These are phyloP conservation scores for Cucurbita moschata DNA, from an alignment of 306 rosid genomes.

Conservation along the genomic window DNA sequence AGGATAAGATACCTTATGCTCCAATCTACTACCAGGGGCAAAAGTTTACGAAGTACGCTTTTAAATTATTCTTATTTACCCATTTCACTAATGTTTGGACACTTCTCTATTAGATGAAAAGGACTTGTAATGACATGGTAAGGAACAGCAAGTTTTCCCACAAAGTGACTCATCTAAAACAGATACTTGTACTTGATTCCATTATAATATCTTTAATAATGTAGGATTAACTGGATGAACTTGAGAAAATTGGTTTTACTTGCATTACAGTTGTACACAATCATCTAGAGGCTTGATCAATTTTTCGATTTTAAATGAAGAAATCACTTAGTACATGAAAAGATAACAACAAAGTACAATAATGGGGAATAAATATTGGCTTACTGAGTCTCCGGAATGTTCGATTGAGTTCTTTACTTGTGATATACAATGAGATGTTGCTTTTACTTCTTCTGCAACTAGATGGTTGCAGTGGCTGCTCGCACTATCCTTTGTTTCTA, in stretches of 20 bases:
- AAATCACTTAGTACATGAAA: background rate
- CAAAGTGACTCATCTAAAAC: background rate
- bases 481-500: slow-evolving; percentile 47
- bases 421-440: slow-evolving; percentile 65
- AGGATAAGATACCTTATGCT: background rate
- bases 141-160: background rate
- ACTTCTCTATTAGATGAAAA: background rate
- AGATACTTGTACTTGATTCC: background rate
- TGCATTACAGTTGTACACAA: background rate
- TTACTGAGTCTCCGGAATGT: slow-evolving; percentile 3
- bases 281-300: background rate
- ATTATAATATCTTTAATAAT: background rate
- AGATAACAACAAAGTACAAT: background rate
- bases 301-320: background rate
- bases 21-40: background rate
- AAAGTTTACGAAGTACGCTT: background rate
- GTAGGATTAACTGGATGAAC: background rate
- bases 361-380: background rate
- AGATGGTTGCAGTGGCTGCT: slow-evolving; percentile 44
- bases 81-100: background rate
- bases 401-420: slow-evolving; percentile 66
- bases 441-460: slow-evolving; percentile 78
- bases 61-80: background rate
- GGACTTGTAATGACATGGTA: background rate
- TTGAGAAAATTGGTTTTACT: background rate